A percentile compares a stretch with the other conserved stretches of the same genome.
phyloP scores from a whole-genome alignment of 1,139 yeast genomes.

The Lizanozyma gosingica region DNA sequence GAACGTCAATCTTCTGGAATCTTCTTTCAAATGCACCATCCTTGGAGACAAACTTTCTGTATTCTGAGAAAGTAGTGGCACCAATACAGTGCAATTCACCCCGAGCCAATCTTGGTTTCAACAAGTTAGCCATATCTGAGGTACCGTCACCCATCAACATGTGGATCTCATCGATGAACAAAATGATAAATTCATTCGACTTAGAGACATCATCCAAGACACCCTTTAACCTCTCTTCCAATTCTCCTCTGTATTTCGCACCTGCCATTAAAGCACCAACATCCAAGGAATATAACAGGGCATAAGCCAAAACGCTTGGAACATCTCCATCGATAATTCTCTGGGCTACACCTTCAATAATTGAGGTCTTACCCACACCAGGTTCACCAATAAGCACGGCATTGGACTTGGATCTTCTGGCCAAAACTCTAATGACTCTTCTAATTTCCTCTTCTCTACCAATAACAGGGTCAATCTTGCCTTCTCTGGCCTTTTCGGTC shows the following conservation, averaged over 20 bases:
- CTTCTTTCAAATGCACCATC: conserved; percentile 99
- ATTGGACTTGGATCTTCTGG: conserved; percentile 93
- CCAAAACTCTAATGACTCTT: conserved; percentile 84
- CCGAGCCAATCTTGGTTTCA: conserved; percentile 95
- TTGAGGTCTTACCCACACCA: conserved; percentile 98
- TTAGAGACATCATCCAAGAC: conserved; percentile 90
- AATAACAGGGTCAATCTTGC: conserved; percentile 94
- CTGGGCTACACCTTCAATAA: conserved; percentile 98
- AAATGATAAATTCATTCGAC: conserved; percentile 73
- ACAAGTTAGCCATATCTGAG: conserved; percentile 88
- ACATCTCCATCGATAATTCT: conserved; percentile 94
- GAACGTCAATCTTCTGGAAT: conserved; percentile 93
- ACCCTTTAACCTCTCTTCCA: conserved; percentile 95
- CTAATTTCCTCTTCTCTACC: conserved; percentile 98
- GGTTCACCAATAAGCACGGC: conserved; percentile 98
- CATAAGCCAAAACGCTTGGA: conserved; percentile 73
- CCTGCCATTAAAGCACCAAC: conserved; percentile 97
- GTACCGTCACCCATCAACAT: conserved; percentile 99
- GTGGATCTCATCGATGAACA: conserved; percentile 94
- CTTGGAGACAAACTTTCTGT: conserved; percentile 84
- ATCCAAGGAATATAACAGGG: conserved; percentile 80
- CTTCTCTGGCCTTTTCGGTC: conserved; percentile 88
- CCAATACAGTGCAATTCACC: conserved; percentile 96
- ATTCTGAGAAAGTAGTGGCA: conserved; percentile 93
- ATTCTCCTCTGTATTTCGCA: conserved; percentile 97